Base-by-base conservation (phyloP, 495 filamentous ascomycete species). In the Letharia lupina region DNA sequence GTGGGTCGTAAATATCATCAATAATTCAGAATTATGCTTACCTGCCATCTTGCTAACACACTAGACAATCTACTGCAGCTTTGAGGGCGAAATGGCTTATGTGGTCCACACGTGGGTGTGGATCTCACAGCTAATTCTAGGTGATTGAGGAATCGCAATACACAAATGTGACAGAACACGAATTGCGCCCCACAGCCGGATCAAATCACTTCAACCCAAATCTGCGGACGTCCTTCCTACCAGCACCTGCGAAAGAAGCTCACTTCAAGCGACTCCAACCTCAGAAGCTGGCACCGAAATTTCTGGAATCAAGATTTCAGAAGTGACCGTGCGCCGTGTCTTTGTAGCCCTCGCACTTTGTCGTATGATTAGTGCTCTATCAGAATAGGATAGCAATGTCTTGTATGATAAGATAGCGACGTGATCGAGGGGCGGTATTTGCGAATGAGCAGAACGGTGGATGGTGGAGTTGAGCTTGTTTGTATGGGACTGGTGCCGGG, bases 111-210 rank as follows among this genome's bases (percentile, higher is more conserved):
- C 61, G 57, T 52, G 41, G 64, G 62, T 62, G 64, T 47, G 45
- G 65, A 67, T 66, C 63, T 64, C 61, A 62, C 62, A 64, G 68
- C 57, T 70, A 66, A 63, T 64, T 64, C 65, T 67, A 67, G 61
- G 62, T 70, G 65, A 39, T 50, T 70, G 50, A 63, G 56, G 42
- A 33, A 31, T 44, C 31, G 65, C 54, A 60, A 66, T 68, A 63
- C 65, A 67, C 60, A 66, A 67, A 35, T 45, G 39, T 50, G 65
- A 45, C 39, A 64, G 68, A 56, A 67, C 45, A 65, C 61, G 65
- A 66, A 54, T 58, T 40, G 64, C 61, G 65, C 47, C 64, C 47
- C 48, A 63, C 60, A 66, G 50, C 67, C 57, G 60, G 61, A 70
- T 67, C 52, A 67, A 67, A 64, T 62, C 60, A 45, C 50, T 61